phyloP scores from a whole-genome alignment of 148 eudicot species.

The Chenopodium quinoa region DNA sequence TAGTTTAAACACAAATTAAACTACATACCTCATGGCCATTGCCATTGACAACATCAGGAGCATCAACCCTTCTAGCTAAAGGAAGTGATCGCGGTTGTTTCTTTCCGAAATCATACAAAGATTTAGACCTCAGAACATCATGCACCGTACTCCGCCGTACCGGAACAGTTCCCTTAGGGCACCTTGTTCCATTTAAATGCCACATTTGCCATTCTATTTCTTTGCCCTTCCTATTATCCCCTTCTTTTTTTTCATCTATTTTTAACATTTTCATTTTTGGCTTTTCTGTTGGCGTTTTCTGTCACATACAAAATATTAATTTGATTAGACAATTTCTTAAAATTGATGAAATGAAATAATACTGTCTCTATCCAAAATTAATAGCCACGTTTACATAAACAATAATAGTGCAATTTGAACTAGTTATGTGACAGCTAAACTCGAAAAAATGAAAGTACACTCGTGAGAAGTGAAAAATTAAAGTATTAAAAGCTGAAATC shows the following conservation, averaged over 20 bases:
- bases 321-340: too few relatives aligned
- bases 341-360: too few relatives aligned
- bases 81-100: slow-evolving; percentile 39
- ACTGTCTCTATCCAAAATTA: too few relatives aligned
- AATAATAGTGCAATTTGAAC: background rate
- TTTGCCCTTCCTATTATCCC: slow-evolving; percentile 23
- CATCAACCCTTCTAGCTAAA: slow-evolving; percentile 42
- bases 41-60: slow-evolving; percentile 84
- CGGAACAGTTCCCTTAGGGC: slow-evolving; percentile 86
- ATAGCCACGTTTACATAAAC: too few relatives aligned
- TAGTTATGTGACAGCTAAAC: background rate
- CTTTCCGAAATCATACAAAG: slow-evolving; percentile 82
- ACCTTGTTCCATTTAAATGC: slow-evolving; percentile 70
- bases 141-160: slow-evolving; percentile 66
- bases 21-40: slow-evolving; percentile 87
- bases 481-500: too few relatives aligned
- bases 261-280: slow-evolving; percentile 43
- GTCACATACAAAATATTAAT: slow-evolving; percentile 1
- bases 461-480: too few relatives aligned
- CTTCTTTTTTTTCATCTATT: slow-evolving; percentile 21
- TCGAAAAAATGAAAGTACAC: too few relatives aligned
- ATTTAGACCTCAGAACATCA: slow-evolving; percentile 88
- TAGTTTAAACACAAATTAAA: background rate
- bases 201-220: slow-evolving; percentile 67
- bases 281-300: slow-evolving; percentile 64